Conservation (phyloP, 768 basidiomycete genomes). For the Pleurotus tuber-regium region DNA sequence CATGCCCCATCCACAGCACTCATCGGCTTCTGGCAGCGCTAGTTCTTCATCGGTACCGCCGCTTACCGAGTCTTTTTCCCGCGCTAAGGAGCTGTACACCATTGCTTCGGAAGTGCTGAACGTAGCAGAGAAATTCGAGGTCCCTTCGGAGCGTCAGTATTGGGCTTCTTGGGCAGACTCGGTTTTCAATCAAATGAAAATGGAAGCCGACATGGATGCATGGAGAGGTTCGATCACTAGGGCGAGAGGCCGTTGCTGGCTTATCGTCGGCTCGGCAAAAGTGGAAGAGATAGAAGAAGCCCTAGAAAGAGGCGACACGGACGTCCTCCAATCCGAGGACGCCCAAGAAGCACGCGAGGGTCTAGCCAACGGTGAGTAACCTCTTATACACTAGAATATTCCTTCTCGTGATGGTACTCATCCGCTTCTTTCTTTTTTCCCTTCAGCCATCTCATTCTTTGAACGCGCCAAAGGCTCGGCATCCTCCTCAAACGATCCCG, state of each 20-base stretch:
- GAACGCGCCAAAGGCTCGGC: conserved; percentile 34
- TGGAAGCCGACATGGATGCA: conserved; percentile 52
- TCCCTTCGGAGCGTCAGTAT: conserved; percentile 41
- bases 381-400: not conserved
- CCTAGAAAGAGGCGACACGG: conserved; percentile 41
- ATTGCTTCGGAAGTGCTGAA: conserved; percentile 61
- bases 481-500: conserved; percentile 16
- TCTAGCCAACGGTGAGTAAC: conserved; percentile 27
- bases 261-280: conserved; percentile 52
- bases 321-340: conserved; percentile 40
- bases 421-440: not conserved
- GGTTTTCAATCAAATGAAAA: conserved; percentile 61
- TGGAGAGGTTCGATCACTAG: conserved; percentile 45
- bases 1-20: conserved; percentile 54
- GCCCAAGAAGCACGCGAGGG: conserved; percentile 57
- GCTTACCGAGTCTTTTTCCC: conserved; percentile 40
- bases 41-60: conserved; percentile 14
- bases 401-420: not conserved
- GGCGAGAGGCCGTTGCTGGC: conserved; percentile 52
- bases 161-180: conserved; percentile 65
- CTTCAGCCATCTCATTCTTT: conserved; percentile 37
- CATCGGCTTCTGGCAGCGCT: conserved; percentile 6
- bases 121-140: conserved; percentile 53
- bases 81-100: conserved; percentile 58
- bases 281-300: conserved; percentile 55